Evolutionary conservation across 2,329 filamentous ascomycete species (phyloP), one percentile per base, ranked within the genome.

Genomic region (Trichophyton rubrum): DNA sequence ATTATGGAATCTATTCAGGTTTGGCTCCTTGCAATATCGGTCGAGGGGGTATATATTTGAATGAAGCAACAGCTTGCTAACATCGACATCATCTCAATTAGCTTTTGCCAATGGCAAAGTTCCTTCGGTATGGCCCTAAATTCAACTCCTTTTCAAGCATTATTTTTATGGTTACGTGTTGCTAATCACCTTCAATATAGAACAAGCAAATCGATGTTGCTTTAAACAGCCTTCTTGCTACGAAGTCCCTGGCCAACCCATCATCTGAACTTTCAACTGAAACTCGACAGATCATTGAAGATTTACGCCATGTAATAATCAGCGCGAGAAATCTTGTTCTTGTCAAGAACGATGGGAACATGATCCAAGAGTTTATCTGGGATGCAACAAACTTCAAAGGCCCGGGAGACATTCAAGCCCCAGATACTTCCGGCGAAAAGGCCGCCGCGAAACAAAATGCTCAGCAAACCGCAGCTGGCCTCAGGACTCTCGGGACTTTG

Each of bases 301-400:
- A 97, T 67, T 76, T 93, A 61, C 85, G 84, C 63, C 80, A 88
- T 59, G 89, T 96, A 58, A 85, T 99, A 53, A 83, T 87, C 68
- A 83, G 93, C 72, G 87, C 92, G 62, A 95, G 96, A 79, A 76
- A 85, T 61, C 81, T 99, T 11, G 77, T 97, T 7, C 79, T 99
- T 27, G 88, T 87, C 76, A 99, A 97, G 82, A 99, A 99, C 71
- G 83, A 96, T 62, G 93, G 91, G 70, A 90, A 99, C 69, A 77
- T 97, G 61, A 78, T 99, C 20, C 93, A 99, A 71, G 91, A 99
- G 69, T 97, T 99, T 75, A 89, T 97, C 75, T 99, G 89, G 87
- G 88, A 96, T 71, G 91, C 90, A 0, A 85, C 90, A 70, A 82
- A 88, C 55, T 85, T 93, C 64, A 83, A 85, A 59, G 77, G 66